A percentile compares a stretch with the other conserved stretches of the same genome.
These are phyloP conservation scores for Boletus tylopilopsis DNA, from an alignment of 768 basidiomycete species.

Conservation along the genomic window DNA sequence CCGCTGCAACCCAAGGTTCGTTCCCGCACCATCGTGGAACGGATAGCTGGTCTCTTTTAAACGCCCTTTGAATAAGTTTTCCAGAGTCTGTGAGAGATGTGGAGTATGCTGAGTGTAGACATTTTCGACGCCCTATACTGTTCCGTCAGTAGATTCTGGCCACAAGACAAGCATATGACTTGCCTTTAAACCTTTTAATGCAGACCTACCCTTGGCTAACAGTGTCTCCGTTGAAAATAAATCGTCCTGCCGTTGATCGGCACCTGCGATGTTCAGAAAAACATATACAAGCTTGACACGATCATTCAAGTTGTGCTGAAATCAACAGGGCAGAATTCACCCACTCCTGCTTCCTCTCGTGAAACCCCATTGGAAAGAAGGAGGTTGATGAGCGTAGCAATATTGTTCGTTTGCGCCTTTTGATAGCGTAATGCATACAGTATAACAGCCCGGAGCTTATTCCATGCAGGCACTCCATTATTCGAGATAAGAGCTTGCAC, in stretches of 20 bases:
- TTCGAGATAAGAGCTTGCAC: conserved; percentile 79
- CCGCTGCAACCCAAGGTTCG: conserved; percentile 71
- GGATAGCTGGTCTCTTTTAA: conserved; percentile 88
- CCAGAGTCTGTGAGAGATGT: conserved; percentile 88
- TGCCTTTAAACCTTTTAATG: conserved; percentile 93
- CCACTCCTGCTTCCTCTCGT: conserved; percentile 70
- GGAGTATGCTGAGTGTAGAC: conserved; percentile 98
- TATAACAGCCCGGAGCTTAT: conserved; percentile 88
- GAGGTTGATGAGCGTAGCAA: conserved; percentile 72
- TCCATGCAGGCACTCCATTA: conserved; percentile 61
- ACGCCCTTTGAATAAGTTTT: conserved; percentile 81
- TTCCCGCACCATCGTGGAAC: conserved; percentile 71
- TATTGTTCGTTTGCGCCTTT: conserved; percentile 79
- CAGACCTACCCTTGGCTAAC: conserved; percentile 90
- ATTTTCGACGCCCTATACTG: conserved; percentile 87
- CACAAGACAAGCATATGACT: conserved; percentile 3
- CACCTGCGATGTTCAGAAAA: conserved; percentile 87
- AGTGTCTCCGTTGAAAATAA: conserved; percentile 94
- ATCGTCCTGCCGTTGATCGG: conserved; percentile 96
- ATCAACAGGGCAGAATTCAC: conserved; percentile 3
- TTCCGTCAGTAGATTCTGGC: conserved; percentile 4
- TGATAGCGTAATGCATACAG: conserved; percentile 94
- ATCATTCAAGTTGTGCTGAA: conserved; percentile 8
- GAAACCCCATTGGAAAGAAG: conserved; percentile 72
- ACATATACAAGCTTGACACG: conserved; percentile 80